Evolutionary conservation across 1,284 basidiomycete genomes (phyloP).

Genomic region (Cryptococcus maquisensis): DNA sequence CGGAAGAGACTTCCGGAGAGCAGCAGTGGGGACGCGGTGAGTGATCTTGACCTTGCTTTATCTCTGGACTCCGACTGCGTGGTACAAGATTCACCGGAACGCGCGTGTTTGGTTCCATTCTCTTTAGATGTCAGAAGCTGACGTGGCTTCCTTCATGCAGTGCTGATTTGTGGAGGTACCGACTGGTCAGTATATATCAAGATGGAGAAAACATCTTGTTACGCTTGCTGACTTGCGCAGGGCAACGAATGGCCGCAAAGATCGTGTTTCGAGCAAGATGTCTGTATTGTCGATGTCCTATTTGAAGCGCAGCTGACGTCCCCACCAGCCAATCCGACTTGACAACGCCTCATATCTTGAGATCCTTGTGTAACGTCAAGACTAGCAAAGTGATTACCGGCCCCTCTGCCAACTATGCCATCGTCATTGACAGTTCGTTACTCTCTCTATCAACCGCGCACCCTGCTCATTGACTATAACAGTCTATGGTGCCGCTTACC

Average conservation of each 20-base stretch:
- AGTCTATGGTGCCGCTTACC: constrained; percentile 70
- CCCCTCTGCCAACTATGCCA: constrained; percentile 59
- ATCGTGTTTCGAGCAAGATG: constrained; percentile 2
- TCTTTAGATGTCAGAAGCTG: background rate
- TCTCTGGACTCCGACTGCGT: background rate
- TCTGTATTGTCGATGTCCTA: background rate
- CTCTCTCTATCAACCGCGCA: constrained; percentile 4
- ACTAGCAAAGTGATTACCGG: constrained; percentile 66
- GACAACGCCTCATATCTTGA: constrained; percentile 77
- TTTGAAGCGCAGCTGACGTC: background rate
- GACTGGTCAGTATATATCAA: constrained; percentile 18
- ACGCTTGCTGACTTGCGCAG: constrained; percentile 10
- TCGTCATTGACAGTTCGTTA: constrained; percentile 60
- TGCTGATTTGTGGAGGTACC: constrained; percentile 26
- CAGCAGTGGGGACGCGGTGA: constrained; percentile 34
- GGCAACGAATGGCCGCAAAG: constrained; percentile 30
- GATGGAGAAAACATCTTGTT: background rate
- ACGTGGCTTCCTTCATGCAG: constrained; percentile 6
- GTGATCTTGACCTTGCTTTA: constrained; percentile 1
- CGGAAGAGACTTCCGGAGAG: constrained; percentile 4
- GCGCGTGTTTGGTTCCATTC: constrained; percentile 1
- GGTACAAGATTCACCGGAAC: background rate
- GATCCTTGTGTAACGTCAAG: constrained; percentile 77
- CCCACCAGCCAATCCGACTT: constrained; percentile 57
- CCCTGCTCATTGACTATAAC: background rate